Percentiles rank a stretch among this genome's conserved stretches.
Conservation (phyloP, 2,329 filamentous ascomycete species). For the Aspergillus vadensis region DNA sequence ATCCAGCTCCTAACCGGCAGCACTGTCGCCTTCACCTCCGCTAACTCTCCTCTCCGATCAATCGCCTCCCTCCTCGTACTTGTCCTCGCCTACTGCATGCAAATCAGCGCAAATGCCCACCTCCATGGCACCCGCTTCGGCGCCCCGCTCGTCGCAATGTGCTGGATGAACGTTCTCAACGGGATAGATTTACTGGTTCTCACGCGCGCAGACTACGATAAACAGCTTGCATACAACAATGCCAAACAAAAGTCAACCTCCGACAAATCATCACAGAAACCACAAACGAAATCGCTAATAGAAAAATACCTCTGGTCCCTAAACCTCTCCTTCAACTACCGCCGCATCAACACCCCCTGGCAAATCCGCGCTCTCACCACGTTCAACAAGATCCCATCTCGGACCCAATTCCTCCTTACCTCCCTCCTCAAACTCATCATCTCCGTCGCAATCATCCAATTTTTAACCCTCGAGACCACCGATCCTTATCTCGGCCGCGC, state of each 20-base stretch:
- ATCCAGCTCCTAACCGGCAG: constrained; percentile 20
- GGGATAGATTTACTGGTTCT: constrained; percentile 22
- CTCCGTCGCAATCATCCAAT: constrained; percentile 7
- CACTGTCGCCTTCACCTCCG: constrained; percentile 12
- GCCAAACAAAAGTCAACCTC: not conserved
- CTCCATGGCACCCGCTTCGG: constrained; percentile 10
- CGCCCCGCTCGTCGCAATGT: constrained; percentile 22
- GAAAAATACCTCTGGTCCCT: constrained; percentile 15
- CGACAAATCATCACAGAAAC: not conserved
- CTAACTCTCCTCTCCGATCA: constrained; percentile 10
- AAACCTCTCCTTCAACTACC: constrained; percentile 23
- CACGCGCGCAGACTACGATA: constrained; percentile 20
- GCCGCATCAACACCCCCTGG: constrained; percentile 27
- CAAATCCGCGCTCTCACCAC: constrained; percentile 17
- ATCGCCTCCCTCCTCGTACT: constrained; percentile 10
- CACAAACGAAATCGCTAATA: not conserved
- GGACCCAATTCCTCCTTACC: constrained; percentile 12
- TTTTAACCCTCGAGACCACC: constrained; percentile 17
- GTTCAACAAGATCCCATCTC: constrained; percentile 10
- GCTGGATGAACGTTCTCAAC: constrained; percentile 27
- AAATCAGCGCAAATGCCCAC: constrained; percentile 2
- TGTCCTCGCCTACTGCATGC: constrained; percentile 16
- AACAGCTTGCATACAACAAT: constrained; percentile 14
- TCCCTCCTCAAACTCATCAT: constrained; percentile 6
- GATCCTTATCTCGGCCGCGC: constrained; percentile 7